Base-by-base conservation (phyloP, 208 protist species). In the Phytomonas francai region DNA sequence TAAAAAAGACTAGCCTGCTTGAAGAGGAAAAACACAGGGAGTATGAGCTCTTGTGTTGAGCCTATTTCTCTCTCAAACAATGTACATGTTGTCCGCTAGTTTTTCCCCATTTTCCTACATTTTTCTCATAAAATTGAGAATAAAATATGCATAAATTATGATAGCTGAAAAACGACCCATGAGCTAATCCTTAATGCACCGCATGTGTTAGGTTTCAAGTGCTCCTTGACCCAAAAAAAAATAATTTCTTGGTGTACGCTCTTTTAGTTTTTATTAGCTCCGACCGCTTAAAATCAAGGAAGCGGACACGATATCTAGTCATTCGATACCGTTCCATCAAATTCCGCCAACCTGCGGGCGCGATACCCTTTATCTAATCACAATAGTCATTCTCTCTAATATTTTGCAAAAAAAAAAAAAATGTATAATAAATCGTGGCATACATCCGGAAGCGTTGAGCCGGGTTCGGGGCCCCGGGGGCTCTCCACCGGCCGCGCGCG, bases 191-290 rank as follows among this genome's bases (percentile, higher is more conserved):
- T 54, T 54, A 25, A 54, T 6, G 19, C 22, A 3, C 16, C 4
- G 45, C 45, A 22, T 54, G 8, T 54, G 11, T 54, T 54, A 22
- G 1, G 45, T 22, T 54, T 54, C 0, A 19, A 25, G 6, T 54
- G 16, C 19, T 54, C 25, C 22, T 54, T 22, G 22, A 7, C 19
- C 19, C n/a, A n/a, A 49, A 62, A 61, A 68, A 9, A 30, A 27
- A 16, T 12, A 65, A 9, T 51, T 31, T 71, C 8, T 32, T 66
- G 2, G 16, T n/a, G 42, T 31, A 16, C 31, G n/a, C 31, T 32
- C 57, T 28, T 7, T 30, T 63, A 64, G 34, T 70, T 51, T 63
- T 32, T 45, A 1, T 42, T 66, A 32, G 30, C 33, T 56, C 3
- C 22, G 45, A 19, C 2, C 19, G 22, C 45, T 54, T 25, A 54